phyloP scores from a whole-genome alignment of 2,329 filamentous ascomycete genomes.

The Fusarium nisikadoi region DNA sequence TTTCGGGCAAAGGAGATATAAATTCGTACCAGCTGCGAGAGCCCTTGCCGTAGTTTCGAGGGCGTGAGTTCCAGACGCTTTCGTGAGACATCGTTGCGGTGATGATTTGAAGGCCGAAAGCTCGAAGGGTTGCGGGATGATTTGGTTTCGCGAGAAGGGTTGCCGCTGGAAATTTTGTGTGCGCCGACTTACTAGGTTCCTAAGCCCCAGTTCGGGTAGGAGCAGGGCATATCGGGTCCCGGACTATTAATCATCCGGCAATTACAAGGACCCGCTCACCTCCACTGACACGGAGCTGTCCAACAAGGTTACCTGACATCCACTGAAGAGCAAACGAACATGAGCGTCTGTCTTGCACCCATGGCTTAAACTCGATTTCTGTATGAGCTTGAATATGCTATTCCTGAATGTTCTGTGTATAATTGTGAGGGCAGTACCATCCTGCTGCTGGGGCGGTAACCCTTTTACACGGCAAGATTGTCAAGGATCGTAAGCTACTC shows the following conservation, averaged over 20 bases:
- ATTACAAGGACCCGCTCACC: neutral
- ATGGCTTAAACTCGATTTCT: neutral
- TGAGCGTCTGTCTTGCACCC: neutral
- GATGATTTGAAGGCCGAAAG: conserved; percentile 47
- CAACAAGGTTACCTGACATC: conserved; percentile 18
- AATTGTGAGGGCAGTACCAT: neutral
- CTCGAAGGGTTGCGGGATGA: conserved; percentile 45
- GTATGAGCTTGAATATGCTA: neutral
- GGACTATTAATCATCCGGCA: neutral
- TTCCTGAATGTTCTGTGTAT: neutral
- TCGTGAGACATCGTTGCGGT: conserved; percentile 76
- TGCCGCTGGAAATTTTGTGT: conserved; percentile 54
- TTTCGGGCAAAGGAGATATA: conserved; percentile 10
- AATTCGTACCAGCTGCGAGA: conserved; percentile 84
- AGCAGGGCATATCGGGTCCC: conserved; percentile 7
- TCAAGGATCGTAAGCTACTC: neutral
- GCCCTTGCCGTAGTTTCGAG: conserved; percentile 97
- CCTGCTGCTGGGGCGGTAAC: no score
- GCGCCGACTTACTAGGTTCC: conserved; percentile 48
- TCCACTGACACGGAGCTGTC: neutral
- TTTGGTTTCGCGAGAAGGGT: conserved; percentile 49
- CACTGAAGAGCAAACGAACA: conserved; percentile 1
- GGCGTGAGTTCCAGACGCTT: conserved; percentile 99
- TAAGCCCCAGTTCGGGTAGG: conserved; percentile 49
- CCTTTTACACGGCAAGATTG: neutral